phyloP scores from a whole-genome alignment of 75 land plant species.

The Cupressus sempervirens region DNA sequence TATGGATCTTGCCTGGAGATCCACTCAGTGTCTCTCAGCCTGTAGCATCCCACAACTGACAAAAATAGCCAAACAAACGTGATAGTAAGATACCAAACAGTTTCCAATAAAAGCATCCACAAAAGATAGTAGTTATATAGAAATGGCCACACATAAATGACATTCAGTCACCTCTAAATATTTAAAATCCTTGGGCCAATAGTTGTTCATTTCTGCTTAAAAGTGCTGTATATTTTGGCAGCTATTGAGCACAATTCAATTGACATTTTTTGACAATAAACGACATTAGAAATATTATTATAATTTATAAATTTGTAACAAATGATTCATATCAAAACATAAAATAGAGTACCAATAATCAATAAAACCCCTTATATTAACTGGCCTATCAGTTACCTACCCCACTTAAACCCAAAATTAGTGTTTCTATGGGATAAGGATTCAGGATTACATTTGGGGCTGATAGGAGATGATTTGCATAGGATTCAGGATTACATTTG shows the following conservation, averaged over 20 bases:
- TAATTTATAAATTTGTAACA: neutral
- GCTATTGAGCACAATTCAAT: neutral
- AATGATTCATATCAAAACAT: neutral
- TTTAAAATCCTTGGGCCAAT: neutral
- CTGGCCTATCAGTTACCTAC: neutral
- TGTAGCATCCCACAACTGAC: constrained; percentile 82
- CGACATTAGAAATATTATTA: neutral
- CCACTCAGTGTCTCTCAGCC: constrained; percentile 88
- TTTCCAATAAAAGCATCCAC: neutral
- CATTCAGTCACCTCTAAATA: neutral
- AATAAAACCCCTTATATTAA: neutral
- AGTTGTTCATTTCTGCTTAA: neutral
- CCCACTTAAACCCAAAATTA: neutral
- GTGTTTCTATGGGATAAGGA: neutral
- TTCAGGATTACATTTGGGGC: neutral
- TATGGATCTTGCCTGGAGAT: constrained; percentile 87
- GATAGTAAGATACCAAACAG: neutral
- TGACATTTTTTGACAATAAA: neutral
- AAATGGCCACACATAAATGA: neutral
- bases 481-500: neutral
- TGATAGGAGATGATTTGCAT: neutral
- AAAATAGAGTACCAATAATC: neutral
- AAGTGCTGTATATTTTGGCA: neutral
- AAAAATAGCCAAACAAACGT: neutral
- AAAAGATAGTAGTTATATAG: neutral